These are phyloP conservation scores for Magnaporthiopsis incrustans DNA, from an alignment of 2,329 filamentous ascomycete genomes.

Conservation along the genomic window DNA sequence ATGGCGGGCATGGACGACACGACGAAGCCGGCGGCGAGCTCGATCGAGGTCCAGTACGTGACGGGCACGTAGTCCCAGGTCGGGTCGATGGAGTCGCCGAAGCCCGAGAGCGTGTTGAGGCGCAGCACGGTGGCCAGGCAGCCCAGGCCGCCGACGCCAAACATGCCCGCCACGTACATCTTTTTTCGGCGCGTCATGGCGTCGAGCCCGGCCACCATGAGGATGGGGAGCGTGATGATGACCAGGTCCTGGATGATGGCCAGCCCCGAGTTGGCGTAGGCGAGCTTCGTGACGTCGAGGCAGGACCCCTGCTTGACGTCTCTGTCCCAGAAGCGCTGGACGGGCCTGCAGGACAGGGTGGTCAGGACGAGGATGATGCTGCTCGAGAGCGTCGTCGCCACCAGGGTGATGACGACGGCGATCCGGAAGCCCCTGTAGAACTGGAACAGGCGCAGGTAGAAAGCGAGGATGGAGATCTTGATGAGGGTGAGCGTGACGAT, in stretches of 20 bases:
- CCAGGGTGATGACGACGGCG: constrained; percentile 9
- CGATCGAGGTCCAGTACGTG: constrained; percentile 14
- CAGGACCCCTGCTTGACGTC: constrained; percentile 8
- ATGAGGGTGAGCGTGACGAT: constrained; percentile 10
- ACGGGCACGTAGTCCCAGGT: constrained; percentile 22
- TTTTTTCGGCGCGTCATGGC: not conserved
- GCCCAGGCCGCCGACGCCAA: constrained; percentile 11
- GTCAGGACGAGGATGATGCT: constrained; percentile 9
- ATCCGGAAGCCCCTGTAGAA: constrained; percentile 9
- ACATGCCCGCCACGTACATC: constrained; percentile 10
- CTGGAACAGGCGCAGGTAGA: constrained; percentile 12
- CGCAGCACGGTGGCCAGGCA: constrained; percentile 15
- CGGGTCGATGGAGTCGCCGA: constrained; percentile 12
- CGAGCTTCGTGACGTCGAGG: constrained; percentile 9
- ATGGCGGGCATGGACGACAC: constrained; percentile 11
- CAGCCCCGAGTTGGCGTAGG: constrained; percentile 11
- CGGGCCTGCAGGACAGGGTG: constrained; percentile 12
- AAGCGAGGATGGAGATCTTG: constrained; percentile 10
- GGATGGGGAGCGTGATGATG: constrained; percentile 11
- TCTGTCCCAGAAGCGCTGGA: constrained; percentile 12
- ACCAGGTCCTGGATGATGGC: constrained; percentile 10
- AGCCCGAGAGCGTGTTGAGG: constrained; percentile 16
- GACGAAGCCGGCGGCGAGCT: constrained; percentile 12
- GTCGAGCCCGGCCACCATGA: constrained; percentile 4
- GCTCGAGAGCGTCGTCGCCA: constrained; percentile 10